Evolutionary conservation across 2,329 filamentous ascomycete genomes (phyloP).

Genomic region (Podosphaera leucotricha): DNA sequence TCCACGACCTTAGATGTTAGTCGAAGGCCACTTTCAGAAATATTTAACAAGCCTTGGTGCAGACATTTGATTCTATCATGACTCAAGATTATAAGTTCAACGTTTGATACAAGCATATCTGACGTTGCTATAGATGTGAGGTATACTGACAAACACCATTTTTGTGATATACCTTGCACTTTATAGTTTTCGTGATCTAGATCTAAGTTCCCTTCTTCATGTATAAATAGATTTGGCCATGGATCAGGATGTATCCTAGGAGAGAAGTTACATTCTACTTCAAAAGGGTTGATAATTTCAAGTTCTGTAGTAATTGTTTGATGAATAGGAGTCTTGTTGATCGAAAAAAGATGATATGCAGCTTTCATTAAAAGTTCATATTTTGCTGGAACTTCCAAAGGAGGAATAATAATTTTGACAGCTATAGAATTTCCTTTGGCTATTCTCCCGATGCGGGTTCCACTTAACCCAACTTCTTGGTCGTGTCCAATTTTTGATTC

Average conservation of each 20-base stretch:
- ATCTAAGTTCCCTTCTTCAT: slow-evolving; percentile 15
- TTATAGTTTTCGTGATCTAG: slow-evolving; percentile 14
- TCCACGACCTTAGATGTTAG: slow-evolving; percentile 45
- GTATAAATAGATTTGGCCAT: slow-evolving; percentile 74
- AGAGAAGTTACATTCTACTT: slow-evolving; percentile 71
- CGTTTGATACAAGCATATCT: slow-evolving; percentile 33
- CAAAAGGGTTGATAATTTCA: slow-evolving; percentile 60
- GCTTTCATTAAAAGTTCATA: slow-evolving; percentile 51
- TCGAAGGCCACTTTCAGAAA: slow-evolving; percentile 19
- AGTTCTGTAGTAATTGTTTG: slow-evolving; percentile 48
- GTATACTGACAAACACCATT: slow-evolving; percentile 53
- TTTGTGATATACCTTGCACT: slow-evolving; percentile 46
- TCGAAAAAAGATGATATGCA: slow-evolving; percentile 56
- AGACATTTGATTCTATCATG: slow-evolving; percentile 38
- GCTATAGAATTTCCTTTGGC: slow-evolving; percentile 21
- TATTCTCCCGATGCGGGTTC: slow-evolving; percentile 18
- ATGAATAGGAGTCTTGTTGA: slow-evolving; percentile 57
- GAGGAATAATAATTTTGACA: slow-evolving; percentile 26
- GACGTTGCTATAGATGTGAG: slow-evolving; percentile 57
- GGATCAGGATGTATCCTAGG: slow-evolving; percentile 52
- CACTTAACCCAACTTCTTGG: slow-evolving; percentile 2
- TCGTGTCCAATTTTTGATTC: slow-evolving; percentile 2
- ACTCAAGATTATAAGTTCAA: slow-evolving; percentile 37
- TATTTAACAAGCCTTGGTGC: slow-evolving; percentile 18
- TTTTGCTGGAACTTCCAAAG: slow-evolving; percentile 25